Conservation (phyloP, 306 rosid species). For the Dalbergia cultrata region DNA sequence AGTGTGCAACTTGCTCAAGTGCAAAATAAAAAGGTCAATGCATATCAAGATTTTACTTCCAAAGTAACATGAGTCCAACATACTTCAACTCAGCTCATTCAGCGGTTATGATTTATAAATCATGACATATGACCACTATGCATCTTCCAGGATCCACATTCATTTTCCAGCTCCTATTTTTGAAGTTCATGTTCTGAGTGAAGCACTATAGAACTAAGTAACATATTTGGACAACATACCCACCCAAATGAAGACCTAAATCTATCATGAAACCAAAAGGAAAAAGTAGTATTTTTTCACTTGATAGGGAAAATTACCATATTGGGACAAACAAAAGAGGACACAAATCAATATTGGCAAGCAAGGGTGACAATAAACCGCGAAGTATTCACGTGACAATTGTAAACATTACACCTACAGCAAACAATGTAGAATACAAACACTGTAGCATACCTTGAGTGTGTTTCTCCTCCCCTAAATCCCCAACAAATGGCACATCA, state of each 20-base stretch:
- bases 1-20: conserved; percentile 30
- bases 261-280: conserved; percentile 24
- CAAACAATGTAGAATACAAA: conserved; percentile 20
- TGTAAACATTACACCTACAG: conserved; percentile 16
- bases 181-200: not conserved
- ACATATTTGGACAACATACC: conserved; percentile 1
- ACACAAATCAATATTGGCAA: conserved; percentile 4
- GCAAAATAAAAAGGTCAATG: conserved; percentile 13
- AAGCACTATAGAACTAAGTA: not conserved
- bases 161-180: conserved; percentile 22
- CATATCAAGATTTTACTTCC: conserved; percentile 16
- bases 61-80: not conserved
- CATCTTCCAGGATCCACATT: conserved; percentile 4
- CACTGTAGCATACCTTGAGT: conserved; percentile 63
- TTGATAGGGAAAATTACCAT: not conserved
- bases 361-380: conserved; percentile 21
- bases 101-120: not conserved
- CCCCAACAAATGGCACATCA: conserved; percentile 71
- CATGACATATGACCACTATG: not conserved
- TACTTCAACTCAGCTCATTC: conserved; percentile 36
- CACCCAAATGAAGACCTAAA: conserved; percentile 19
- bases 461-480: conserved; percentile 62
- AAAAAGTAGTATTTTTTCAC: not conserved
- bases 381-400: conserved; percentile 10
- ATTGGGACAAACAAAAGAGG: not conserved